These are phyloP conservation scores for Tetraselmis chui DNA, from an alignment of 139 green algal genomes.

Conservation along the genomic window DNA sequence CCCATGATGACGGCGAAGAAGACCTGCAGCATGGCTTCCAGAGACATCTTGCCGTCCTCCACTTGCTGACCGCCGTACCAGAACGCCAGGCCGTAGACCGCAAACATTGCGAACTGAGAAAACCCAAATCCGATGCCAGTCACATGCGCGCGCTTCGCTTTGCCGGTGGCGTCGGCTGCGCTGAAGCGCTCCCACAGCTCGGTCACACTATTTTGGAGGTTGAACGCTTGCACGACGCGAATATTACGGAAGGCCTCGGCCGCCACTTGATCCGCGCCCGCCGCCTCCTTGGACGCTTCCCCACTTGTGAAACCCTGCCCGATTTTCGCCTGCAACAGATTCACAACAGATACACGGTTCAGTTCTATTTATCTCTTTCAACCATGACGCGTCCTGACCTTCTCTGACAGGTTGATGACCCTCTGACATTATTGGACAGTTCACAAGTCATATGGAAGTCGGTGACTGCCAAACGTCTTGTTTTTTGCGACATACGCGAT, in stretches of 20 bases:
- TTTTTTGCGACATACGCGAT: no score
- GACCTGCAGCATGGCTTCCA: conserved; percentile 26
- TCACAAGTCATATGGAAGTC: no score
- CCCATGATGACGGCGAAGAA: conserved; percentile 73
- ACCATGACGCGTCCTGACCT: no score
- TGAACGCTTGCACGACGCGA: conserved; percentile 58
- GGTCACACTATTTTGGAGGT: conserved; percentile 49
- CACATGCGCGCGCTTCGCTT: conserved; percentile 9
- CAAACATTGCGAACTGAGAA: conserved; percentile 50
- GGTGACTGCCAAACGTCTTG: no score
- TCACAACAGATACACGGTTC: no score
- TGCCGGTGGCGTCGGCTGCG: not conserved
- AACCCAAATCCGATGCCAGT: conserved; percentile 48
- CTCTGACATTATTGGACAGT: no score
- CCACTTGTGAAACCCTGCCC: conserved; percentile 30
- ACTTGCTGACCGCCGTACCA: conserved; percentile 31
- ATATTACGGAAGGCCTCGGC: conserved; percentile 62
- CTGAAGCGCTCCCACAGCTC: conserved; percentile 8
- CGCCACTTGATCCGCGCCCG: conserved; percentile 57
- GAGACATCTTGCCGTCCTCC: conserved; percentile 2
- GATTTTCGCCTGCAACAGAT: conserved; percentile 46
- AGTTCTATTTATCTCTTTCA: no score
- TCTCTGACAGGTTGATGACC: no score
- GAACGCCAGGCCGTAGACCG: conserved; percentile 21
- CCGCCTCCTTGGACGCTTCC: conserved; percentile 18